These are phyloP conservation scores for Mucor mucedo DNA, from an alignment of 371 early-diverging fungal genomes.

Conservation along the genomic window DNA sequence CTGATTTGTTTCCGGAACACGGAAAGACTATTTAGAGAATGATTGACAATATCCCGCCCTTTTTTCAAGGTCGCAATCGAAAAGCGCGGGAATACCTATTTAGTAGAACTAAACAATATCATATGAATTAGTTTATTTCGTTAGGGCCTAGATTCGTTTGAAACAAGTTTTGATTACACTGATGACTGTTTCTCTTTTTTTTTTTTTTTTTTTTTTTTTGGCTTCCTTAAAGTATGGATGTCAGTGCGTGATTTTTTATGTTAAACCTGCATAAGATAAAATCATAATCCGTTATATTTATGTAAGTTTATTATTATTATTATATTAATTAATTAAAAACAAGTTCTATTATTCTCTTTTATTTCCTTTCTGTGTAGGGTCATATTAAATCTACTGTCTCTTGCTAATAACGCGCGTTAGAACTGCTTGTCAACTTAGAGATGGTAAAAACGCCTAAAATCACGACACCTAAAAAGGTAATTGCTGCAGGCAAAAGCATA, in stretches of 20 bases:
- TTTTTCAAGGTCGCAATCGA: background rate
- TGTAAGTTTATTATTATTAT: background rate
- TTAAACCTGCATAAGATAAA: conserved; percentile 1
- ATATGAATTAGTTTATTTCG: conserved; percentile 4
- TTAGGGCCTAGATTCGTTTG: conserved; percentile 7
- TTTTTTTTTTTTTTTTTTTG: background rate
- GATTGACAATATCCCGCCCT: conserved; percentile 21
- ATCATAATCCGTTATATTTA: background rate
- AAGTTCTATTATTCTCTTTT: background rate
- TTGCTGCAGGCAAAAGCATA: conserved; percentile 59
- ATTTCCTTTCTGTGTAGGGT: background rate
- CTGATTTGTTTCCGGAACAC: conserved; percentile 25
- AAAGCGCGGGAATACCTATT: conserved; percentile 10
- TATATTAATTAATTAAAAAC: background rate
- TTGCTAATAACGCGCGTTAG: conserved; percentile 16
- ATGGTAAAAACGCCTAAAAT: conserved; percentile 61
- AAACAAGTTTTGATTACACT: conserved; percentile 8
- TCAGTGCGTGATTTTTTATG: conserved; percentile 8
- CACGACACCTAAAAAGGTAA: conserved; percentile 60
- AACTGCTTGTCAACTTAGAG: conserved; percentile 36
- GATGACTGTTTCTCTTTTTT: background rate
- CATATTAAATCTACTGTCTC: background rate
- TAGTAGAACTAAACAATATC: conserved; percentile 2
- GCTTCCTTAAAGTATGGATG: background rate
- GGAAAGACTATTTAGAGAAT: conserved; percentile 21